Evolutionary conservation across 139 green algal species (phyloP), one percentile per base, ranked within the genome.

Genomic region (Coelastrella sp.): DNA sequence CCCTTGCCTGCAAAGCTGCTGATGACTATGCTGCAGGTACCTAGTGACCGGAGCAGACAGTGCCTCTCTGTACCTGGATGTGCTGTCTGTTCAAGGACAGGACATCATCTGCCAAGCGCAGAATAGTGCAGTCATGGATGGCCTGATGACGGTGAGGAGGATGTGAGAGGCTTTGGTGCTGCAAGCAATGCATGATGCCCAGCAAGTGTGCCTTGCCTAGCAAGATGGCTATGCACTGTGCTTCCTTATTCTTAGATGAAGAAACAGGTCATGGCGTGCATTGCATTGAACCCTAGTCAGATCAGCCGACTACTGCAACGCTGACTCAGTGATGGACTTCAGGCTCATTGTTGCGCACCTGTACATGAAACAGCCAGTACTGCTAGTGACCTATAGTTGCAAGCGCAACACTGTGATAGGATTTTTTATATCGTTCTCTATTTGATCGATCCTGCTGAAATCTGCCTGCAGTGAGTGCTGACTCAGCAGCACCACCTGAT

Each of bases 71-170:
- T 97, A 94, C 85, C 91, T 98, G 35, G 89, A 93, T 56, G 96
- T 96, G 78, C 24, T 87, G 6, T 75, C 93, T 35, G 90, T 96
- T 57, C 88, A 65, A 11, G 90, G 35, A n/a, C 90, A 91, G 6
- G 94, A 97, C 19, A 94, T 98, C 12, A 65, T 94, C 8, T 98
- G 96, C 91, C 72, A 86, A 49, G 94, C 94, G 27, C 83, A 91
- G 72, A 96, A 94, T 63, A 84, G 93, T 72, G 95, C 94, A 8
- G 89, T 92, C 11, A 91, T 98, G 84, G 93, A 96, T 73, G 96
- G 96, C 66, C 87, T 98, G 66, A 92, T 98, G 17, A 98, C 95
- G 11, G 93, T 98, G n/a, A 98, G 75, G 11, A 60, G 35, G 12
- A 17, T 83, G 12, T 72, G 63, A 72, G 63, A 17, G 63, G 3